Percentiles rank a stretch among this genome's conserved stretches.
phyloP scores from a whole-genome alignment of 805 yeast species.

The Saccharomyces eubayanus region DNA sequence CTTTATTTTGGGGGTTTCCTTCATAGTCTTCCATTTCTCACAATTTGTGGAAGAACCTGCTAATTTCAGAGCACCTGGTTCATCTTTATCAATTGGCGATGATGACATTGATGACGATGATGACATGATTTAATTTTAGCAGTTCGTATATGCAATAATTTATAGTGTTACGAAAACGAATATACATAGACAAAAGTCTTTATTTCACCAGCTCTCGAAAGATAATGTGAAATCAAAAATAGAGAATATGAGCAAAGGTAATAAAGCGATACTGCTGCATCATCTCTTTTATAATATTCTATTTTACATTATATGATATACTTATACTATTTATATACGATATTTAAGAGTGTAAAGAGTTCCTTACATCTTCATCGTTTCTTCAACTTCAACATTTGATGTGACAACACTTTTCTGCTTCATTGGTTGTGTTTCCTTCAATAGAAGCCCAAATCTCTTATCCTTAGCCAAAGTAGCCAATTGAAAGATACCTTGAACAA shows the following conservation, averaged over 20 bases:
- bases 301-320: neutral
- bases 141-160: neutral
- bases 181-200: neutral
- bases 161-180: neutral
- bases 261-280: neutral
- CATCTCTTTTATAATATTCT: neutral
- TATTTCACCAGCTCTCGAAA: neutral
- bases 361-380: constrained; percentile 9
- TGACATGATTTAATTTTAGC: neutral
- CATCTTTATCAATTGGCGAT: constrained; percentile 30
- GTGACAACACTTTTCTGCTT: constrained; percentile 21
- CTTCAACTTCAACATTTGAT: constrained; percentile 4
- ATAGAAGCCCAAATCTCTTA: constrained; percentile 56
- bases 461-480: constrained; percentile 57
- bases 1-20: constrained; percentile 53
- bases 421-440: constrained; percentile 57
- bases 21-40: constrained; percentile 55
- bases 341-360: neutral
- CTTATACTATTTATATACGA: neutral
- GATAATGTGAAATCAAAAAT: neutral
- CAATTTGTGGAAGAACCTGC: constrained; percentile 75
- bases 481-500: constrained; percentile 41
- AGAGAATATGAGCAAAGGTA: neutral
- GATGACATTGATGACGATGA: constrained; percentile 28
- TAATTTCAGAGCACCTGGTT: constrained; percentile 60